Base-by-base conservation (phyloP, 768 basidiomycete species). In the Amylocystis lapponica region DNA sequence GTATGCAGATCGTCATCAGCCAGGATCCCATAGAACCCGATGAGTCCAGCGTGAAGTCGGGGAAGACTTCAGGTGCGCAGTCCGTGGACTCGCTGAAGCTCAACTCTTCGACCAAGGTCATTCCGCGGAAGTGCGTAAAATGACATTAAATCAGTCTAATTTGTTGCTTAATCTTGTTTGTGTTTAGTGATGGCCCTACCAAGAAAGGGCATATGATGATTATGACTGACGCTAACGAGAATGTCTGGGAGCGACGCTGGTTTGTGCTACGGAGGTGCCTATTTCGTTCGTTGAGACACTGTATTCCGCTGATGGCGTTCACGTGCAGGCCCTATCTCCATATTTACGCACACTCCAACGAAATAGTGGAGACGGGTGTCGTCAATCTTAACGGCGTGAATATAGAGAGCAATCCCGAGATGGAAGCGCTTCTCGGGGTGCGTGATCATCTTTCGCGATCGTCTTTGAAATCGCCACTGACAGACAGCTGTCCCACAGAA, bases 391-490 rank as follows among this genome's bases (percentile, higher is more conserved):
- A 70, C 30, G 86, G 86, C 25, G 89, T 91, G 33, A 90, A 86
- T 54, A 79, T 96, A 14, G 88, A 90, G 58, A 78, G 78, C 53
- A 90, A 88, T 59, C 78, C 87, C 29, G 83, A 86, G 51, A 92
- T 97, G 63, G 92, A 93, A 63, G 66, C 66, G n/a, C 70, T 96
- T 25, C 75, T 93, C 25, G 90, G 86, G 54, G 93, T 92, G 61
- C 64, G 88, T 72, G 38, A 37, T 52, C 23, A 20, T 11, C 17
- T 13, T 27, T 35, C 11, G 36, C 10, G 14, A 16, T 40, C 16
- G 23, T 11, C 16, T 34, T 17, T 7, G n/a, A n/a, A n/a, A n/a
- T n/a, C 27, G 39, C 9, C 38, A 10, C 10, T 41, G 7, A 27
- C 35, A 27, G 21, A 37, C 41, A 17, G n/a, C n/a, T 39, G 6